Percentiles rank a stretch among this genome's conserved stretches.
Evolutionary conservation across 2,329 filamentous ascomycete species (phyloP).

Genomic region (Bertia moriformis): DNA sequence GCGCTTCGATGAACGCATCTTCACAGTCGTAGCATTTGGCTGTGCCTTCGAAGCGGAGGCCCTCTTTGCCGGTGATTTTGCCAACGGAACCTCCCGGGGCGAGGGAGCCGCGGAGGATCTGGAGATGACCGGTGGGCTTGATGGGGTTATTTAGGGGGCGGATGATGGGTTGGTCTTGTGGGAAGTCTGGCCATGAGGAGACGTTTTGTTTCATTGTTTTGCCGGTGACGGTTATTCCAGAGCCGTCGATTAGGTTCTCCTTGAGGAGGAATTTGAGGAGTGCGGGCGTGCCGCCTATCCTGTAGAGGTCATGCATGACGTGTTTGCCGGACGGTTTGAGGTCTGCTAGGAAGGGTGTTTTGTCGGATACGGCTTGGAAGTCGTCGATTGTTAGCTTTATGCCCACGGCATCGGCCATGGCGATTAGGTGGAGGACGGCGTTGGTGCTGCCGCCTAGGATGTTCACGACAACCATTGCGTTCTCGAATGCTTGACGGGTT

Average conservation of each 20-base stretch:
- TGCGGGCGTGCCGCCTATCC: conserved; percentile 73
- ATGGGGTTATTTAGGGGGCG: conserved; percentile 69
- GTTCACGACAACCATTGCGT: conserved; percentile 71
- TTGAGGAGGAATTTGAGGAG: conserved; percentile 78
- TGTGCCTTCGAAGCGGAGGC: conserved; percentile 62
- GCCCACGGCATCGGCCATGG: conserved; percentile 68
- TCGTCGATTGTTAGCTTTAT: conserved; percentile 74
- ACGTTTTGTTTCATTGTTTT: conserved; percentile 83
- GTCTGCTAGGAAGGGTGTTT: conserved; percentile 66
- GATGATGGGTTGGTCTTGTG: conserved; percentile 68
- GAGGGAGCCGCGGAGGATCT: conserved; percentile 73
- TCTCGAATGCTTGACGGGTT: conserved; percentile 68
- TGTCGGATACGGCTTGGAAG: conserved; percentile 70
- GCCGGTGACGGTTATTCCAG: conserved; percentile 70
- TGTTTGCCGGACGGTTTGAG: conserved; percentile 77
- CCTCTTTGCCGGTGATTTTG: conserved; percentile 91
- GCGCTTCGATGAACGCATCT: conserved; percentile 60
- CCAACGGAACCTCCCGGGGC: conserved; percentile 78
- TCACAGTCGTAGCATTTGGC: conserved; percentile 77
- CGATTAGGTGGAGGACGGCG: conserved; percentile 71
- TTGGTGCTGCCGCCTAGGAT: conserved; percentile 77
- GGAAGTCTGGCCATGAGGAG: conserved; percentile 57
- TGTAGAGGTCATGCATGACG: conserved; percentile 71
- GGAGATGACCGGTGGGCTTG: conserved; percentile 75
- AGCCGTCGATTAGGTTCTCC: conserved; percentile 68